Conservation (phyloP, 176 grass and related monocot genomes). For the Oryza australiensis region DNA sequence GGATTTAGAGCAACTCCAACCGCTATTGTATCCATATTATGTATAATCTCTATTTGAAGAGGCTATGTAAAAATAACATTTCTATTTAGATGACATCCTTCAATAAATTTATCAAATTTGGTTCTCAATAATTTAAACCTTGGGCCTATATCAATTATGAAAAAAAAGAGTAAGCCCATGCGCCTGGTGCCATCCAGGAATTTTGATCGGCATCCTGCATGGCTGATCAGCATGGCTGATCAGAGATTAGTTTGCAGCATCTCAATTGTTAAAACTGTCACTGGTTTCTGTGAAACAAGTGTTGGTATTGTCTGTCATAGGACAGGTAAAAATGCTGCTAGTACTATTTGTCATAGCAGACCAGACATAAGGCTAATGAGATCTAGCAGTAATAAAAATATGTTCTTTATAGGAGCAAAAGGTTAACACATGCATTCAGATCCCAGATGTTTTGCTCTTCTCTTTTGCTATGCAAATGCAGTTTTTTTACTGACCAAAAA, state of each 20-base stretch:
- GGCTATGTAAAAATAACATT: no score
- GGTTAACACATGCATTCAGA: background rate
- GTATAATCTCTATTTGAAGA: no score
- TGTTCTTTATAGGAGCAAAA: background rate
- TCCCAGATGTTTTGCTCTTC: background rate
- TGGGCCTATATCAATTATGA: no score
- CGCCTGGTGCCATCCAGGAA: no score
- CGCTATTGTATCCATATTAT: no score
- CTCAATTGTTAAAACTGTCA: background rate
- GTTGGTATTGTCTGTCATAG: background rate
- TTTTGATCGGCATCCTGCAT: no score
- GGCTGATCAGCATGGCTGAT: background rate
- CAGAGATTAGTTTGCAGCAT: background rate
- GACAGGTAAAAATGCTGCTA: background rate
- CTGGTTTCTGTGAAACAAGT: background rate
- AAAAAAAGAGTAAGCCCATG: no score
- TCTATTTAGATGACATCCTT: no score
- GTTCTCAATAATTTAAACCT: no score
- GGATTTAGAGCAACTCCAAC: no score
- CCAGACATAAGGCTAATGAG: no score
- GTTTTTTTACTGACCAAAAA: conserved; percentile 26
- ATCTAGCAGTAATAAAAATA: background rate
- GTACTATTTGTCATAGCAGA: background rate
- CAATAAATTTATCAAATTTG: no score
- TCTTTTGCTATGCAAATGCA: background rate